Conservation (phyloP, 2,329 filamentous ascomycete genomes). For the Lasiodiplodia sp. region DNA sequence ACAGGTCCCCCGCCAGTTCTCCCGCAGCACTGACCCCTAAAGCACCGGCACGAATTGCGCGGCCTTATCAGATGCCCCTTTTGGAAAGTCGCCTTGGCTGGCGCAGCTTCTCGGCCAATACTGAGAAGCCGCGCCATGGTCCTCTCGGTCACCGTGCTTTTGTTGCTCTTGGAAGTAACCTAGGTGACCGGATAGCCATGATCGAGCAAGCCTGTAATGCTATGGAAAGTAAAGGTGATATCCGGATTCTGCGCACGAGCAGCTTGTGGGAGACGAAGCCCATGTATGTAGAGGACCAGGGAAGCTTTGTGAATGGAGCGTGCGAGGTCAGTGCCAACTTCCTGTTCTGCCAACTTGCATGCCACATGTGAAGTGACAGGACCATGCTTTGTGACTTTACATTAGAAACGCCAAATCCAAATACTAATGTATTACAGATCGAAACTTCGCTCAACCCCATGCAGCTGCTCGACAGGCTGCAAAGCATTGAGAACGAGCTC, state of each 20-base stretch:
- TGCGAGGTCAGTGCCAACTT: constrained; percentile 72
- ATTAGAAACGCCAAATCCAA: neutral
- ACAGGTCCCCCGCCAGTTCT: neutral
- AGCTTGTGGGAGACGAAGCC: constrained; percentile 92
- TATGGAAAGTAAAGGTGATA: constrained; percentile 72
- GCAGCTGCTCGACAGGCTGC: constrained; percentile 78
- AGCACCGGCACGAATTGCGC: neutral
- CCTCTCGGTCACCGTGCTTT: constrained; percentile 61
- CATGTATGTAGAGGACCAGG: constrained; percentile 95
- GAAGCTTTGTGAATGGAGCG: constrained; percentile 87
- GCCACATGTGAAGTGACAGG: neutral
- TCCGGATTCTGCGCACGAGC: constrained; percentile 81
- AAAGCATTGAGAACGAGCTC: constrained; percentile 80
- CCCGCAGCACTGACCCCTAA: constrained; percentile 4
- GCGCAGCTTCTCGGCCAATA: neutral
- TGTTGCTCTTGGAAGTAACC: constrained; percentile 90
- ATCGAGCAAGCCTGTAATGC: constrained; percentile 84
- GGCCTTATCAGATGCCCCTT: constrained; percentile 13
- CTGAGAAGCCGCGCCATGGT: constrained; percentile 1
- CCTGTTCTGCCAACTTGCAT: neutral
- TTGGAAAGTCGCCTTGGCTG: neutral
- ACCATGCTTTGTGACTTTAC: neutral
- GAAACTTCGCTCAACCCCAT: constrained; percentile 80
- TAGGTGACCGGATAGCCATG: constrained; percentile 83
- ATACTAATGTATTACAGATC: constrained; percentile 62